These are phyloP conservation scores for Yamadazyma dushanensis DNA, from an alignment of 1,139 yeast genomes.

Conservation along the genomic window DNA sequence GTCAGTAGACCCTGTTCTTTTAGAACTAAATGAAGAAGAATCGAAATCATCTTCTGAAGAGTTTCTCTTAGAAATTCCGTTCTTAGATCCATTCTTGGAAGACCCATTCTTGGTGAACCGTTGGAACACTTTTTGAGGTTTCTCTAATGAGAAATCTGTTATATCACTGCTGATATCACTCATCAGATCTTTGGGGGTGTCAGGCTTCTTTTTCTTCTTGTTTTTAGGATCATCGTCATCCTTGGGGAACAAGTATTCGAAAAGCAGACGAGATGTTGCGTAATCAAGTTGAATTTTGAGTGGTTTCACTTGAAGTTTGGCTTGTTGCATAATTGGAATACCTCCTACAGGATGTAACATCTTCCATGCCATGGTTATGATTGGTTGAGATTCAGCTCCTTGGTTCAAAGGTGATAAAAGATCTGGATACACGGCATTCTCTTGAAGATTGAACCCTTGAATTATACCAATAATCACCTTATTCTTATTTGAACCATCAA, in stretches of 20 bases:
- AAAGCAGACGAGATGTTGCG: slow-evolving; percentile 58
- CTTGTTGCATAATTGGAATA: slow-evolving; percentile 55
- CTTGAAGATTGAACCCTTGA: slow-evolving; percentile 69
- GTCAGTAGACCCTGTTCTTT: slow-evolving; percentile 7
- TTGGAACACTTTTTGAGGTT: slow-evolving; percentile 14
- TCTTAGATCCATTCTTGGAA: slow-evolving; percentile 10
- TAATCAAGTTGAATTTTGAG: slow-evolving; percentile 73
- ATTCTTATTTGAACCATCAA: slow-evolving; percentile 60
- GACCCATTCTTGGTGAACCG: slow-evolving; percentile 8
- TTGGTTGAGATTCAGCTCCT: slow-evolving; percentile 21
- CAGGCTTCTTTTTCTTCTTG: not conserved
- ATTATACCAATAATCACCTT: slow-evolving; percentile 60
- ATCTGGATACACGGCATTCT: slow-evolving; percentile 67
- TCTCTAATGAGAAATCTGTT: slow-evolving; percentile 10
- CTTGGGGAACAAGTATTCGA: slow-evolving; percentile 66
- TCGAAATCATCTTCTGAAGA: slow-evolving; percentile 12
- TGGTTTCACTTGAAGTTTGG: slow-evolving; percentile 61
- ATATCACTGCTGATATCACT: slow-evolving; percentile 3
- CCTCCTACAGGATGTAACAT: slow-evolving; percentile 85
- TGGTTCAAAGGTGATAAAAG: slow-evolving; percentile 56
- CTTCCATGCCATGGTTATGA: slow-evolving; percentile 67
- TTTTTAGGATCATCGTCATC: slow-evolving; percentile 19
- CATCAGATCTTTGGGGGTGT: not conserved
- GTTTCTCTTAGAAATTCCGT: slow-evolving; percentile 5
- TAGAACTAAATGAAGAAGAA: slow-evolving; percentile 10